Conservation (phyloP, 495 filamentous ascomycete genomes). For the Penicillium maclennaniae region DNA sequence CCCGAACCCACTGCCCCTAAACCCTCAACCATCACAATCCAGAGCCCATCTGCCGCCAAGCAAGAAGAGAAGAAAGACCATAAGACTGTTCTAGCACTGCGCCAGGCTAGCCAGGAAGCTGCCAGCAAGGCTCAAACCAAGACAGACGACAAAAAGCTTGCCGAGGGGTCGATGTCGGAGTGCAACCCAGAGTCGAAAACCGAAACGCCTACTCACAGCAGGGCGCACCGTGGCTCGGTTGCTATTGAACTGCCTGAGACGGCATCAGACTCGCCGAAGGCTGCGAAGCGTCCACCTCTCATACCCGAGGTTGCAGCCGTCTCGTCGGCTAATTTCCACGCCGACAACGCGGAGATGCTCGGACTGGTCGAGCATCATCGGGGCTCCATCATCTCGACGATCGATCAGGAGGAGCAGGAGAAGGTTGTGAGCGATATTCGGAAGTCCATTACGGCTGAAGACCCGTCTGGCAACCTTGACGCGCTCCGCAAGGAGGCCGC, state of each 20-base stretch:
- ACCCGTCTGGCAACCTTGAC: slow-evolving; percentile 13
- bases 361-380: slow-evolving; percentile 44
- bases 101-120: slow-evolving; percentile 66
- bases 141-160: slow-evolving; percentile 16
- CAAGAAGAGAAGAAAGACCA: slow-evolving; percentile 30
- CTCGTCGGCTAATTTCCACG: slow-evolving; percentile 44
- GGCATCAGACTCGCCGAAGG: slow-evolving; percentile 28
- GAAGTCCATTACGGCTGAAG: slow-evolving; percentile 34
- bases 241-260: slow-evolving; percentile 32
- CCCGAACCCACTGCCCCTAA: slow-evolving; percentile 34
- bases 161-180: slow-evolving; percentile 10
- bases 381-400: slow-evolving; percentile 37
- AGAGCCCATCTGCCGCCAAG: slow-evolving; percentile 38
- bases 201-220: not conserved
- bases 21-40: slow-evolving; percentile 40
- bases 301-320: slow-evolving; percentile 41
- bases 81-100: slow-evolving; percentile 52
- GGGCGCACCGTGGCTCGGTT: slow-evolving; percentile 24
- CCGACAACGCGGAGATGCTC: slow-evolving; percentile 37
- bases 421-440: slow-evolving; percentile 38
- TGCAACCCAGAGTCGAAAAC: slow-evolving; percentile 5
- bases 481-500: slow-evolving; percentile 29
- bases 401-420: slow-evolving; percentile 35
- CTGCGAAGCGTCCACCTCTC: slow-evolving; percentile 32
- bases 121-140: slow-evolving; percentile 56